A percentile compares a stretch with the other conserved stretches of the same genome.
phyloP scores from a whole-genome alignment of 352 stramenopile species.

The Phytophthora syringae region DNA sequence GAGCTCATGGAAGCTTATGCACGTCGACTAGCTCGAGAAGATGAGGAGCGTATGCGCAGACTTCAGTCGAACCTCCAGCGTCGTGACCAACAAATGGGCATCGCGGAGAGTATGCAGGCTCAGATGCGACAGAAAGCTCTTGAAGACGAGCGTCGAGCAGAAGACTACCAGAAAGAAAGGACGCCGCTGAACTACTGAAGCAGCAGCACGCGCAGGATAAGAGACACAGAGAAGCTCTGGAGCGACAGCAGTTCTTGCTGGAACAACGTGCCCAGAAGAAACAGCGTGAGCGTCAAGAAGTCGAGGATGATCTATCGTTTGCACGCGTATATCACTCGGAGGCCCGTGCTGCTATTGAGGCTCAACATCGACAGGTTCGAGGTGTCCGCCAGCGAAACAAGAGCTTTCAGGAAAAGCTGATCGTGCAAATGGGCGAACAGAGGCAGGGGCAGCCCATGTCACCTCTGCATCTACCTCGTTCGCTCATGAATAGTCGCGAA shows the following conservation, averaged over 20 bases:
- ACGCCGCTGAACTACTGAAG: conserved; percentile 38
- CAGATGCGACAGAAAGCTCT: conserved; percentile 57
- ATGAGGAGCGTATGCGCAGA: conserved; percentile 54
- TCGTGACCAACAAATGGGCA: conserved; percentile 47
- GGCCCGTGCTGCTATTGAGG: conserved; percentile 46
- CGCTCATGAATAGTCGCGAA: conserved; percentile 73
- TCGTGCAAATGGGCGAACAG: conserved; percentile 73
- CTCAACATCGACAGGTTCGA: conserved; percentile 47
- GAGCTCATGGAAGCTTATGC: conserved; percentile 79
- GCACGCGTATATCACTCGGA: conserved; percentile 57
- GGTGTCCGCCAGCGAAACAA: conserved; percentile 56
- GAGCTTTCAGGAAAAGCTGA: conserved; percentile 62
- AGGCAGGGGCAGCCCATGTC: conserved; percentile 53
- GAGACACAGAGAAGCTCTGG: conserved; percentile 51
- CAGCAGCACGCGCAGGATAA: conserved; percentile 43
- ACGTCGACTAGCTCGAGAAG: conserved; percentile 57
- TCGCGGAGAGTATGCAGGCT: conserved; percentile 52
- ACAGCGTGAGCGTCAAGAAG: conserved; percentile 51
- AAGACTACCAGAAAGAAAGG: conserved; percentile 73
- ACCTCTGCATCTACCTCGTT: conserved; percentile 57
- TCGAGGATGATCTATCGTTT: conserved; percentile 69
- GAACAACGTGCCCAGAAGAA: conserved; percentile 44
- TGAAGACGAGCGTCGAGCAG: conserved; percentile 61
- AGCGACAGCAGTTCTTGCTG: conserved; percentile 62
- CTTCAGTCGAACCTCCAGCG: conserved; percentile 55